Conservation (phyloP, 2,329 filamentous ascomycete species). For the Immersiporthe knoxdaviesiana region DNA sequence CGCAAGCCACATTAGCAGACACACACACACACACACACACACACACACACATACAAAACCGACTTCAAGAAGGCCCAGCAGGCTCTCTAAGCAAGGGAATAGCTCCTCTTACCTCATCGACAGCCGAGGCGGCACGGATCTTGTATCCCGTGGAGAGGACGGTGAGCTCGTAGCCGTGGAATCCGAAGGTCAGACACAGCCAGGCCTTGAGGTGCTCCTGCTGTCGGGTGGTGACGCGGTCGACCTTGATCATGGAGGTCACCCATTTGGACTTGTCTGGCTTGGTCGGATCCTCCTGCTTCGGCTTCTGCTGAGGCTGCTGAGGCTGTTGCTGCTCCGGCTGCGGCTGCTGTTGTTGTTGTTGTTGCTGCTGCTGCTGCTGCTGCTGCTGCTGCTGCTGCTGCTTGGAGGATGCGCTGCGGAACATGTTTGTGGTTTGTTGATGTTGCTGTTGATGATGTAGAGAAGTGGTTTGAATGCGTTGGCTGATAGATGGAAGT, state of each 20-base stretch:
- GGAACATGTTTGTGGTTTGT: neutral
- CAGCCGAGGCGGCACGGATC: neutral
- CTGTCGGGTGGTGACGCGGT: neutral
- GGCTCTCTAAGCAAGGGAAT: too few relatives aligned
- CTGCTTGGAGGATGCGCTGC: neutral
- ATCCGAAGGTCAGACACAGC: conserved; percentile 17
- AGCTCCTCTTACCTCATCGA: conserved; percentile 5
- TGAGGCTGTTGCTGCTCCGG: too few relatives aligned
- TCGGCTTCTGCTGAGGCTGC: too few relatives aligned
- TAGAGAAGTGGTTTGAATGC: neutral
- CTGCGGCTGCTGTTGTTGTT: neutral
- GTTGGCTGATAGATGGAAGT: too few relatives aligned
- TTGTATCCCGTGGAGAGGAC: neutral
- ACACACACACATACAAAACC: neutral
- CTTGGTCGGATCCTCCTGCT: neutral
- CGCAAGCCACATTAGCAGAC: neutral
- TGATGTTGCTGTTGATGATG: neutral
- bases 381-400: neutral
- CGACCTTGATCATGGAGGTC: neutral
- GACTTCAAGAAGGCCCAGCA: neutral
- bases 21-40: neutral
- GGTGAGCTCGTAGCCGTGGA: neutral
- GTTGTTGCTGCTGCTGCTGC: neutral
- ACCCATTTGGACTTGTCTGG: conserved; percentile 4
- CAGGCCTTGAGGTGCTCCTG: conserved; percentile 13